These are phyloP conservation scores for Azolla pinnata DNA, from an alignment of 75 land plant genomes.

Conservation along the genomic window DNA sequence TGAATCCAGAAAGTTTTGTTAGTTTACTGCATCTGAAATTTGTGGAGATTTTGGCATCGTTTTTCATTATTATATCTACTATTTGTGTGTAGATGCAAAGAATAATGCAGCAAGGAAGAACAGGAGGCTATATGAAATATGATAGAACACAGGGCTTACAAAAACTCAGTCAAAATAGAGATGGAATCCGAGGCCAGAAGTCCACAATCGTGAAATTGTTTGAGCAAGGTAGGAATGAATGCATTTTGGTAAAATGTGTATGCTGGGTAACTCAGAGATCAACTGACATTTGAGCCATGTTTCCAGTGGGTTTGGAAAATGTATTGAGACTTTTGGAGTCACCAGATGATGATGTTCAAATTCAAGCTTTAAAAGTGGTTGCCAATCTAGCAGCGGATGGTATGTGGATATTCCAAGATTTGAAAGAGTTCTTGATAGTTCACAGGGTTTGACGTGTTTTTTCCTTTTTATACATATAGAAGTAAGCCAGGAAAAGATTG, in stretches of 20 bases:
- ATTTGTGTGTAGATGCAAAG: neutral
- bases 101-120: neutral
- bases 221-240: slow-evolving; percentile 45
- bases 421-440: neutral
- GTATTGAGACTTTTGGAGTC: slow-evolving; percentile 49
- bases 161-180: slow-evolving; percentile 36
- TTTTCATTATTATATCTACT: neutral
- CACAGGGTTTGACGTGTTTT: too few relatives aligned
- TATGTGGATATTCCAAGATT: slow-evolving; percentile 8
- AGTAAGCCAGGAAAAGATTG: slow-evolving; percentile 69
- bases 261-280: neutral
- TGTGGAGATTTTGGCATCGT: neutral
- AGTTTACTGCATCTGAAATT: neutral
- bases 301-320: slow-evolving; percentile 42
- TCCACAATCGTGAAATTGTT: slow-evolving; percentile 74
- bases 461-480: slow-evolving; percentile 39
- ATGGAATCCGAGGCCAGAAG: slow-evolving; percentile 48
- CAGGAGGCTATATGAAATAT: neutral
- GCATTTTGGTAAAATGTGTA: neutral
- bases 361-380: slow-evolving; percentile 71
- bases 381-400: slow-evolving; percentile 93
- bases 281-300: neutral
- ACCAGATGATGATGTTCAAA: slow-evolving; percentile 56
- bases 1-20: slow-evolving; percentile 15
- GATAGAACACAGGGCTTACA: slow-evolving; percentile 41